phyloP scores from a whole-genome alignment of 345 rosid genomes.

The Brassica rapa region DNA sequence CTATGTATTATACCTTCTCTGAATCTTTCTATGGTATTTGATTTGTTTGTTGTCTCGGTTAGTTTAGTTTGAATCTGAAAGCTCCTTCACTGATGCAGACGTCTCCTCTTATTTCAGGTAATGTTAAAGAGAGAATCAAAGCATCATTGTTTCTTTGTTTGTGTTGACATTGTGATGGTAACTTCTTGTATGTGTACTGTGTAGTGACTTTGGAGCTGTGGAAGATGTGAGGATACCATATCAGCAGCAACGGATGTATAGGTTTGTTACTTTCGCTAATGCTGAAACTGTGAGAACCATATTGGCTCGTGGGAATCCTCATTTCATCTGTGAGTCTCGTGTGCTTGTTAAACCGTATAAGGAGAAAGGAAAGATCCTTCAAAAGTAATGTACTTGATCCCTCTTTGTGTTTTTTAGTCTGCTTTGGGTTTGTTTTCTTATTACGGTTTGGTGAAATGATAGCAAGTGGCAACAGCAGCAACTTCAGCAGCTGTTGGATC shows the following conservation, averaged over 20 bases:
- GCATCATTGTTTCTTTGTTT: conserved; percentile 1
- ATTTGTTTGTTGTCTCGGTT: too few relatives aligned
- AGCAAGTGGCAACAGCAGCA: conserved; percentile 74
- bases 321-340: conserved; percentile 84
- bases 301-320: conserved; percentile 83
- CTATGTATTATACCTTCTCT: not conserved
- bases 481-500: conserved; percentile 55
- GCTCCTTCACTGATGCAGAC: conserved; percentile 85
- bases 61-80: conserved; percentile 46
- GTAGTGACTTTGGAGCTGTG: conserved; percentile 78
- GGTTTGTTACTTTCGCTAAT: conserved; percentile 79
- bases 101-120: conserved; percentile 89
- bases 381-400: conserved; percentile 46
- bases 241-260: conserved; percentile 92
- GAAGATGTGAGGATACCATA: conserved; percentile 94
- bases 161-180: conserved; percentile 11
- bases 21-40: too few relatives aligned
- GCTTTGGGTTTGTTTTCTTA: conserved; percentile 9
- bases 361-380: conserved; percentile 86
- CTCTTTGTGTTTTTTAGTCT: not conserved
- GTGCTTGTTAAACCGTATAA: conserved; percentile 94
- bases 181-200: not conserved
- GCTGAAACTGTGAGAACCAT: conserved; percentile 80
- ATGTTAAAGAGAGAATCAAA: not conserved
- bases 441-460: conserved; percentile 22